These are phyloP conservation scores for Trichopus zeylanicus DNA, from an alignment of 116 monocot genomes.

Conservation along the genomic window DNA sequence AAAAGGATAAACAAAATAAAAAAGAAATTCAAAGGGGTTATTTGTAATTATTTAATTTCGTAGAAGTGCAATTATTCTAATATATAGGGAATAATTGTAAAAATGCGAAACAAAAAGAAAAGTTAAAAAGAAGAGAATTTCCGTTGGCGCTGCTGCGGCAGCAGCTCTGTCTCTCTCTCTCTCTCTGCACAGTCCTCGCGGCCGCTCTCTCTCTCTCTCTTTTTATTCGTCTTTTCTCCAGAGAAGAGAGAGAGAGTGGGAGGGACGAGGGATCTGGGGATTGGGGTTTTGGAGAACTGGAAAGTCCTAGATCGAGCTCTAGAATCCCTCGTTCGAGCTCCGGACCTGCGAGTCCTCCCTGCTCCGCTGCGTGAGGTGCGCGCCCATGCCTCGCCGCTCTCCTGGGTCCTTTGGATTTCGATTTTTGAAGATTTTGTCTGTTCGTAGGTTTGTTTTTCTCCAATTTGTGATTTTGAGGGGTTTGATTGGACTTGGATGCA, in stretches of 20 bases:
- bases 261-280: background rate
- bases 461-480: background rate
- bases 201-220: conserved; percentile 3
- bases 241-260: conserved; percentile 2
- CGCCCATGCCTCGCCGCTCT: background rate
- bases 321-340: background rate
- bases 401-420: background rate
- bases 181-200: background rate
- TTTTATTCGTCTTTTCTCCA: background rate
- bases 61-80: no score
- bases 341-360: background rate
- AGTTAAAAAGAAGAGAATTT: background rate
- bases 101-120: background rate
- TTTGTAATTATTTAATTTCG: no score
- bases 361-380: background rate
- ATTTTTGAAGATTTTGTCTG: background rate
- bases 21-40: background rate
- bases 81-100: no score
- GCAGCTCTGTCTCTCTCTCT: no score
- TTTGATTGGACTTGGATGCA: background rate
- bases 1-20: no score
- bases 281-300: background rate
- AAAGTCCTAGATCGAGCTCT: conserved; percentile 6
- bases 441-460: background rate
- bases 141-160: no score